Evolutionary conservation across 1,139 yeast species (phyloP).

Genomic region (Nematodospora anomalae): DNA sequence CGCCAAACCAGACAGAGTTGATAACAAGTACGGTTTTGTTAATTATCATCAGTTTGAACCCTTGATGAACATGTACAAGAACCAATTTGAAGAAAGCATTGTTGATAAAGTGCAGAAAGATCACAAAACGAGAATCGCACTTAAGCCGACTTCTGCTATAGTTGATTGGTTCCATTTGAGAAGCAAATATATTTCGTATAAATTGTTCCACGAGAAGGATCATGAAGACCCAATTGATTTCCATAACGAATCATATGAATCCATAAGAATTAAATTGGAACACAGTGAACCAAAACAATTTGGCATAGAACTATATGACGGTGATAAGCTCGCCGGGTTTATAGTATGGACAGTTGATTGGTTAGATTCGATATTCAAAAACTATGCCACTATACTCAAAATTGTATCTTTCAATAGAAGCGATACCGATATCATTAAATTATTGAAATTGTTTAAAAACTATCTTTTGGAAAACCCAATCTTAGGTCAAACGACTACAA

Average conservation of each 20-base stretch:
- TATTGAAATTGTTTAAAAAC: slow-evolving; percentile 27
- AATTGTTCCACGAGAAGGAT: slow-evolving; percentile 23
- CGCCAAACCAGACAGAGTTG: neutral
- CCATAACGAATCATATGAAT: slow-evolving; percentile 22
- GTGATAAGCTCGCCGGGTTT: slow-evolving; percentile 25
- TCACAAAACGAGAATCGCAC: slow-evolving; percentile 29
- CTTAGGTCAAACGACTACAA: slow-evolving; percentile 14
- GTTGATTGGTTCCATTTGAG: slow-evolving; percentile 50
- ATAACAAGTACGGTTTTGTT: slow-evolving; percentile 18
- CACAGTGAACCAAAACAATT: slow-evolving; percentile 27
- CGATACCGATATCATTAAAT: slow-evolving; percentile 20
- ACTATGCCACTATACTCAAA: slow-evolving; percentile 32
- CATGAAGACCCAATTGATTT: slow-evolving; percentile 23
- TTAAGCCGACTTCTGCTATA: slow-evolving; percentile 29
- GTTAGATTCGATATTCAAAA: slow-evolving; percentile 18
- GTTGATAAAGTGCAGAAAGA: slow-evolving; percentile 22
- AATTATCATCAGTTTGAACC: slow-evolving; percentile 34
- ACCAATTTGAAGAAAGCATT: slow-evolving; percentile 22
- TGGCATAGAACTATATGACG: slow-evolving; percentile 30
- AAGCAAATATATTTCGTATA: slow-evolving; percentile 37
- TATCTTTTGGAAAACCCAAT: slow-evolving; percentile 14
- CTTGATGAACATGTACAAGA: slow-evolving; percentile 24
- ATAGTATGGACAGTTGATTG: slow-evolving; percentile 46
- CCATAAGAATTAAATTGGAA: slow-evolving; percentile 24
- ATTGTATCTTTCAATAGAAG: slow-evolving; percentile 23